Base-by-base conservation (phyloP, 371 early-diverging fungal species). In the Mortierella polycephala region DNA sequence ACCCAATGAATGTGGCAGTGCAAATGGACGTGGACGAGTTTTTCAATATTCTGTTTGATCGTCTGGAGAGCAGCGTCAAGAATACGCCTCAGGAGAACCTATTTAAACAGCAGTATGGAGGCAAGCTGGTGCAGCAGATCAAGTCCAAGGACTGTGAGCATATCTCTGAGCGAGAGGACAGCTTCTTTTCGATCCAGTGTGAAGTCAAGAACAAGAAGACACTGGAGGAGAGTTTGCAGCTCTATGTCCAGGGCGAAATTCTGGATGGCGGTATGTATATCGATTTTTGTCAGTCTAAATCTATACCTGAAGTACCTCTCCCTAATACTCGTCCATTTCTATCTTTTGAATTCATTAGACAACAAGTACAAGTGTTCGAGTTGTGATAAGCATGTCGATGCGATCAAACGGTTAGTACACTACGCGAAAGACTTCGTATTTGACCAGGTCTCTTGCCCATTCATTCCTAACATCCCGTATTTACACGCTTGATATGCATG, bases 1-100 rank as follows among this genome's bases (percentile, higher is more conserved):
- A 85, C 45, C 75, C 82, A 11, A 74, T 85, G 74, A 86, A 86
- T 57, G 83, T 83, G 1, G 81, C 81, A 7, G 73, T 86, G 45
- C 87, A 87, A 52, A 88, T 87, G 88, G 87, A 87, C 49, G 87
- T 87, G 18, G 85, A 85, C 39, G 85, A 85, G 69, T 85, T 81
- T 47, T 87, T 87, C 74, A 88, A 75, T 65, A 76, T 84, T 47
- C 74, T 88, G 6, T 85, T 87, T 72, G 88, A 88, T 53, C 81
- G 86, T 4, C 64, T 87, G 37, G 87, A 86, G 68, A 81, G 62
- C 52, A 74, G 82, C 50, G 71, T 86, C 23, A 82, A 83, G 50
- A 75, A 76, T 21, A 84, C 84, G 3, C 82, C 83, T 1, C 83
- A 87, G 45, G 88, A 76, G 14, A 61, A 82, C 54, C 49, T 76